A percentile compares a stretch with the other conserved stretches of the same genome.
These are phyloP conservation scores for Dryas integrifolia DNA, from an alignment of 331 rosid genomes.

Conservation along the genomic window DNA sequence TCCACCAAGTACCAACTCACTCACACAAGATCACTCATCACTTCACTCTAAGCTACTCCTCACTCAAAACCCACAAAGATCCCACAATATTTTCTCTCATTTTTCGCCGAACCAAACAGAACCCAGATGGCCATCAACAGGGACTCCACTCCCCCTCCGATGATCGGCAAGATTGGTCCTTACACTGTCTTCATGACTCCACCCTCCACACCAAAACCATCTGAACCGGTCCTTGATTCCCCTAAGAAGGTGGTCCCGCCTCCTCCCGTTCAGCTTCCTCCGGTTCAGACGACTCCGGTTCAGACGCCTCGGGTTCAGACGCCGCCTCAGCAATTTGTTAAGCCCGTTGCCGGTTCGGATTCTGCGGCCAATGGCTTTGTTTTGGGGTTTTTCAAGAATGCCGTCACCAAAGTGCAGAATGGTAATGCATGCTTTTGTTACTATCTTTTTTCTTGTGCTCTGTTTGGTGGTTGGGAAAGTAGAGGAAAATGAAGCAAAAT, in stretches of 20 bases:
- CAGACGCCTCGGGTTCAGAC: constrained; percentile 60
- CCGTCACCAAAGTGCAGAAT: constrained; percentile 66
- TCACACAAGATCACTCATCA: not conserved
- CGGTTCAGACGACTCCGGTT: constrained; percentile 55
- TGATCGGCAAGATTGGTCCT: constrained; percentile 93
- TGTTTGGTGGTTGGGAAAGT: not conserved
- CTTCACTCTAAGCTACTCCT: not conserved
- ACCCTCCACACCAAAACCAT: constrained; percentile 71
- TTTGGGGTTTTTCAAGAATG: constrained; percentile 62
- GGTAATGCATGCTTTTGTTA: constrained; percentile 42
- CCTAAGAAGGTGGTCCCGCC: constrained; percentile 64
- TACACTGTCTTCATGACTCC: constrained; percentile 99
- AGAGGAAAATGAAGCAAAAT: not conserved
- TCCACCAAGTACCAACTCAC: not conserved
- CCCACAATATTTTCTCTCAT: not conserved
- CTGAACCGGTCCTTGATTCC: constrained; percentile 41
- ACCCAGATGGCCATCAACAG: constrained; percentile 59
- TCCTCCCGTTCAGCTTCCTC: constrained; percentile 36
- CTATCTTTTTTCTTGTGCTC: not conserved
- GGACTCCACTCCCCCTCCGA: constrained; percentile 81
- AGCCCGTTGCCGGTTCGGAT: constrained; percentile 34
- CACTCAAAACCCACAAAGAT: constrained; percentile 16
- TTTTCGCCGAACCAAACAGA: constrained; percentile 1
- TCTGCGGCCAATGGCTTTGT: constrained; percentile 44
- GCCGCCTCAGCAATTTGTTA: constrained; percentile 78